Percentiles rank a stretch among this genome's conserved stretches.
These are phyloP conservation scores for Podospora didyma DNA, from an alignment of 495 filamentous ascomycete species.

Conservation along the genomic window DNA sequence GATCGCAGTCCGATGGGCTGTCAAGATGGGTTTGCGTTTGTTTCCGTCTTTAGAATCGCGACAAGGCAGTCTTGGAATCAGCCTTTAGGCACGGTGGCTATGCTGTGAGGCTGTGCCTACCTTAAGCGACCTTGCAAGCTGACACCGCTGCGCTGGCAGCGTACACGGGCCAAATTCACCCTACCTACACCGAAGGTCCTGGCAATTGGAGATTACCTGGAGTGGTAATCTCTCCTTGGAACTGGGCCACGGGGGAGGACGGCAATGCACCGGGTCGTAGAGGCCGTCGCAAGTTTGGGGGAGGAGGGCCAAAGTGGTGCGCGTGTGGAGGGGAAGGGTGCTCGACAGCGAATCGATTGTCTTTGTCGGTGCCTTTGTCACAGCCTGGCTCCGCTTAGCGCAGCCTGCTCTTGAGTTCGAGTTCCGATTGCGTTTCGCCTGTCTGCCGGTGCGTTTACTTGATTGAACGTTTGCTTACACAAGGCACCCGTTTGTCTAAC, in stretches of 20 bases:
- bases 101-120: conserved; percentile 35
- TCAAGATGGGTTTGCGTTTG: conserved; percentile 20
- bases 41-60: conserved; percentile 37
- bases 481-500: too few relatives aligned
- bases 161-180: conserved; percentile 4
- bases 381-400: background rate
- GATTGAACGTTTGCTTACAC: too few relatives aligned
- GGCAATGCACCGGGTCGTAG: background rate
- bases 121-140: conserved; percentile 23
- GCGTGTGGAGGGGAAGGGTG: background rate
- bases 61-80: conserved; percentile 35
- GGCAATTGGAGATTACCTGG: background rate
- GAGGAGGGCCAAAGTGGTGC: background rate
- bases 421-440: background rate
- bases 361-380: conserved; percentile 1
- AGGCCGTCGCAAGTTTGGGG: background rate
- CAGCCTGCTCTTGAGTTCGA: background rate
- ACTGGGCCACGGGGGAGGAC: background rate
- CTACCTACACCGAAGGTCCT: conserved; percentile 6
- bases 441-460: too few relatives aligned
- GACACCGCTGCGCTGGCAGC: conserved; percentile 20
- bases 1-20: conserved; percentile 14
- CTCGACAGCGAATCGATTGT: conserved; percentile 1
- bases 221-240: background rate
- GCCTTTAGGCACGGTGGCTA: conserved; percentile 33